A percentile compares a stretch with the other conserved stretches of the same genome.
phyloP scores from a whole-genome alignment of 768 basidiomycete species.

The Naganishia kalamii region DNA sequence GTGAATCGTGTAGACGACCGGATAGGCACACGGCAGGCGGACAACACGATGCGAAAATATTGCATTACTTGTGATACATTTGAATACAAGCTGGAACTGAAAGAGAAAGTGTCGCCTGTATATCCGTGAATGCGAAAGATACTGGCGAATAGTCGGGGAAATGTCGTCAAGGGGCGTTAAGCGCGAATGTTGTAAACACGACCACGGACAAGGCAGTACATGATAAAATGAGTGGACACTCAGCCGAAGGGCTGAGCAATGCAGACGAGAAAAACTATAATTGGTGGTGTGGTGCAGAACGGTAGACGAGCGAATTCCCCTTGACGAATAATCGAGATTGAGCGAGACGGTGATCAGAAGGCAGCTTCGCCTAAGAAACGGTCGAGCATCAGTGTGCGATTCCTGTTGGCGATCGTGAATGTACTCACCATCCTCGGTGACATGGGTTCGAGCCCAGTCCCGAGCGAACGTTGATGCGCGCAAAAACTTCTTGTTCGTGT shows the following conservation, averaged over 20 bases:
- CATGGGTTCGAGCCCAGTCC: slow-evolving; percentile 47
- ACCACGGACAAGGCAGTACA: slow-evolving; percentile 2
- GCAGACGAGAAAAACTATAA: slow-evolving; percentile 10
- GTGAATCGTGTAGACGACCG: too few species aligned
- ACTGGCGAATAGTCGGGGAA: neutral
- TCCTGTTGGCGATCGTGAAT: neutral
- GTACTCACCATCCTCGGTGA: slow-evolving; percentile 12
- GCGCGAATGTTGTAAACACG: neutral
- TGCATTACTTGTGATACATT: slow-evolving; percentile 18
- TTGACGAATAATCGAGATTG: neutral
- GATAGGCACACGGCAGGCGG: neutral
- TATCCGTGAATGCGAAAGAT: neutral
- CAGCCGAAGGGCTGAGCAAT: neutral
- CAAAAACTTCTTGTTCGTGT: slow-evolving; percentile 94
- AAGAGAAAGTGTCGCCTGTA: neutral
- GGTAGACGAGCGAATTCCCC: neutral
- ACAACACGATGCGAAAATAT: neutral
- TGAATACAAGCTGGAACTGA: slow-evolving; percentile 4
- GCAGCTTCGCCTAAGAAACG: neutral
- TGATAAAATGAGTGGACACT: slow-evolving; percentile 13
- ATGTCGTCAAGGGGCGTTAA: slow-evolving; percentile 6
- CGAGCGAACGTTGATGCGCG: slow-evolving; percentile 57
- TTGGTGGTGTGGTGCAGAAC: neutral
- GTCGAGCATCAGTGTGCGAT: too few species aligned
- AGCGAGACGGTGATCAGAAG: neutral